These are phyloP conservation scores for Blastobotrys capitulatus DNA, from an alignment of 1,139 yeast genomes.

Conservation along the genomic window DNA sequence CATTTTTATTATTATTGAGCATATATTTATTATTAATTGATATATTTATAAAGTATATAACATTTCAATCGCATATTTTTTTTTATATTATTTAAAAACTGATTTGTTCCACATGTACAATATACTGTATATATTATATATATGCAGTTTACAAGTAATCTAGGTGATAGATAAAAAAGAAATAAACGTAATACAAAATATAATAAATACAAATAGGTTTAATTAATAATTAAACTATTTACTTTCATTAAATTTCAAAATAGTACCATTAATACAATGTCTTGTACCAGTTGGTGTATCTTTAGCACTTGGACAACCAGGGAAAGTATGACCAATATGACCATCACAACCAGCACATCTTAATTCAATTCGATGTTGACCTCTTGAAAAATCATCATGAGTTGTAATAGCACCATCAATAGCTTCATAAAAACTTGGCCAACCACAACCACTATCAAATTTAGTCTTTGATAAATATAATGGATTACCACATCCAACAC, in stretches of 20 bases:
- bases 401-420: constrained; percentile 70
- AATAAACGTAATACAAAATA: too few species aligned
- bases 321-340: constrained; percentile 90
- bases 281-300: constrained; percentile 84
- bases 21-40: too few species aligned
- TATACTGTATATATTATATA: too few species aligned
- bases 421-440: constrained; percentile 96
- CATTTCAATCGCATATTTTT: too few species aligned
- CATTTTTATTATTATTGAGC: too few species aligned
- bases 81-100: too few species aligned
- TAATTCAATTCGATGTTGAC: constrained; percentile 85
- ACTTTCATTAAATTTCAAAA: constrained; percentile 77
- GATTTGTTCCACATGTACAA: too few species aligned
- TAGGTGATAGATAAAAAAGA: too few species aligned
- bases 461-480: constrained; percentile 74
- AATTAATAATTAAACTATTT: too few species aligned
- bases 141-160: too few species aligned
- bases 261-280: constrained; percentile 89
- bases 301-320: constrained; percentile 74
- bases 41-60: too few species aligned
- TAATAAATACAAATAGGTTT: too few species aligned
- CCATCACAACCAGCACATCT: constrained; percentile 86
- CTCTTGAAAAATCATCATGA: constrained; percentile 54
- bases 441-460: constrained; percentile 89
- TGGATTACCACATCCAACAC: constrained; percentile 83